Evolutionary conservation across 1,284 basidiomycete genomes (phyloP).

Genomic region (Papiliotrema terrestris): DNA sequence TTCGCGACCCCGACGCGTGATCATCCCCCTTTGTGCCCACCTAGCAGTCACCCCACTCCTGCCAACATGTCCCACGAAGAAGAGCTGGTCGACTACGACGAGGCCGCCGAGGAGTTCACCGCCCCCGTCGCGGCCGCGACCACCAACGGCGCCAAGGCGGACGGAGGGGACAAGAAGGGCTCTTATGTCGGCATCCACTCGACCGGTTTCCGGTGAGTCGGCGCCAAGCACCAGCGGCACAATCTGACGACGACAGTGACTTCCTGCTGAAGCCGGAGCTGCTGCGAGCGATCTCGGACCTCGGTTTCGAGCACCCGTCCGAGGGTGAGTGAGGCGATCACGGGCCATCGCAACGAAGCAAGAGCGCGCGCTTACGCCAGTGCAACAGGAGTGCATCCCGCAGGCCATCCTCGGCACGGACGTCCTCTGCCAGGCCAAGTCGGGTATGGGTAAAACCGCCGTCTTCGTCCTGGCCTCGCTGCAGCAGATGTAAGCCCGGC

Average conservation of each 20-base stretch:
- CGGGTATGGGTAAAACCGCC: slow-evolving; percentile 99
- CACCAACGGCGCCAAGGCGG: slow-evolving; percentile 57
- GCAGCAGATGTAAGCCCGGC: slow-evolving; percentile 68
- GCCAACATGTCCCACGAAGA: slow-evolving; percentile 41
- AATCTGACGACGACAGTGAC: slow-evolving; percentile 59
- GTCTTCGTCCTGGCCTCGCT: slow-evolving; percentile 98
- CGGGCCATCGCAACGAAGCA: neutral
- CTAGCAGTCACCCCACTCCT: neutral
- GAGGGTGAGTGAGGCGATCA: slow-evolving; percentile 68
- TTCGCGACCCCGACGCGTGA: no score
- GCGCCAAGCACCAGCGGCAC: neutral
- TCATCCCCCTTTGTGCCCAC: no score
- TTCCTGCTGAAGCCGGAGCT: slow-evolving; percentile 97
- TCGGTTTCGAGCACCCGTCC: slow-evolving; percentile 99
- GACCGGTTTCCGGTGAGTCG: slow-evolving; percentile 79
- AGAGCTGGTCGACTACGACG: slow-evolving; percentile 76
- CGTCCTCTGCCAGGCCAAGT: slow-evolving; percentile 99
- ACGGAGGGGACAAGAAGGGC: slow-evolving; percentile 82
- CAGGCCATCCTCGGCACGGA: slow-evolving; percentile 99
- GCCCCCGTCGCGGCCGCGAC: slow-evolving; percentile 58
- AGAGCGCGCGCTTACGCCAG: slow-evolving; percentile 51
- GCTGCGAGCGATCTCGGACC: slow-evolving; percentile 93
- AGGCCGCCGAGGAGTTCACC: slow-evolving; percentile 80
- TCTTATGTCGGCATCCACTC: slow-evolving; percentile 97
- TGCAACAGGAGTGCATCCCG: slow-evolving; percentile 99